Evolutionary conservation across 768 basidiomycete species (phyloP), one percentile per base, ranked within the genome.

Genomic region (Mycena galopus): DNA sequence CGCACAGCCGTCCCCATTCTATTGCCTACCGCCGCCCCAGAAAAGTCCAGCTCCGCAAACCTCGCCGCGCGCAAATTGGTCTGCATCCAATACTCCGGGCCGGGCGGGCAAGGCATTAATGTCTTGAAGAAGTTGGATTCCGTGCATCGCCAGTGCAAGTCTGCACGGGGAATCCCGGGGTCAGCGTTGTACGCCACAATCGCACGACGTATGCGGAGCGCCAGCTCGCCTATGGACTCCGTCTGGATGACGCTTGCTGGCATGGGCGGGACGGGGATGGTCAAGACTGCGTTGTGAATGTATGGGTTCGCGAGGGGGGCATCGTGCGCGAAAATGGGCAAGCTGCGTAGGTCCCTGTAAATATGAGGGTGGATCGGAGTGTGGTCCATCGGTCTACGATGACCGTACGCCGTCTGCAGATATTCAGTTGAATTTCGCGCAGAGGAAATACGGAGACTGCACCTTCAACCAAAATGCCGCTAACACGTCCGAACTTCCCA

Each of bases 391-490:
- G 47, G 47, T 16, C 12, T 17, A 10, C 30, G 59, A 32, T 23
- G 7, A 51, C 71, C 57, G 57, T 37, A 47, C 4, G 17, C 21
- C 19, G 53, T 63, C 71, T 67, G 23, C 14, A 14, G 33, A 42
- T 42, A 1, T 6, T 42, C 14, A 42, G 42, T 42, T 42, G 14
- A 12, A 42, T 17, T 16, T 42, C 42, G 42, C 19, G 42, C 14
- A 17, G 14, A 42, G 10, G 37, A 4, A 21, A 16, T 16, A 25
- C 17, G 25, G 29, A 12, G 9, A 29, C 11, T 37, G 23, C 25
- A 73, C 72, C 64, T 73, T 69, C 30, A 33, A 47, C 67, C 67
- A 69, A 67, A 67, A 73, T 1, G 72, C 72, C 27, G 35, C n/a
- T 6, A 73, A 57, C 6, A 73, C 56, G 32, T 73, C 67, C 10